Evolutionary conservation across 1,139 yeast species (phyloP).

Genomic region (Kurtzmaniella quercitrusa): DNA sequence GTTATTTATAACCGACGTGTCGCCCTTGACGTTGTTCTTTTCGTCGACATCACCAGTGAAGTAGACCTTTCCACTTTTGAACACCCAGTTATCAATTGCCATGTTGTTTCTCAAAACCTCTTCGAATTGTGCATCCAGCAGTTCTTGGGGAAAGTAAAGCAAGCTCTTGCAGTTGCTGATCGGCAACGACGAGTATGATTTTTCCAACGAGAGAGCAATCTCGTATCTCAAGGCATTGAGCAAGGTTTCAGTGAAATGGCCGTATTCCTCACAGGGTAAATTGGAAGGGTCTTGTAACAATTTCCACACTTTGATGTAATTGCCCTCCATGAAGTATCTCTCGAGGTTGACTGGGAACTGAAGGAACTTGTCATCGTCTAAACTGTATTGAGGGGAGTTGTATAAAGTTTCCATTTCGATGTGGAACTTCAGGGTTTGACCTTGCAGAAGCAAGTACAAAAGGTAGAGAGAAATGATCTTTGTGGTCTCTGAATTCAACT

Average conservation of each 20-base stretch:
- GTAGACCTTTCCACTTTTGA: conserved; percentile 54
- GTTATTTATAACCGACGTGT: conserved; percentile 50
- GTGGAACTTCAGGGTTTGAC: conserved; percentile 84
- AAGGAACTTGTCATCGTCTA: conserved; percentile 51
- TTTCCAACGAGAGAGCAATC: conserved; percentile 82
- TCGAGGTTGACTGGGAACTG: conserved; percentile 86
- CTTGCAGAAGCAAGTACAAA: conserved; percentile 72
- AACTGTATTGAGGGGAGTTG: conserved; percentile 42
- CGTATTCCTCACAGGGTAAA: conserved; percentile 55
- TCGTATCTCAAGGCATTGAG: conserved; percentile 77
- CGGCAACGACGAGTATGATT: conserved; percentile 73
- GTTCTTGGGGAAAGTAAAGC: conserved; percentile 64
- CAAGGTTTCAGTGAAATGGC: conserved; percentile 58
- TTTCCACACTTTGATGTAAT: conserved; percentile 89
- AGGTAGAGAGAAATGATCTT: conserved; percentile 77
- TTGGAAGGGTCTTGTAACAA: conserved; percentile 54
- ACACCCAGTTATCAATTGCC: conserved; percentile 57
- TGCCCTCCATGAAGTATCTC: conserved; percentile 94
- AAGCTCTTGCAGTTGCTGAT: conserved; percentile 78
- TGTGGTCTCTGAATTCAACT: conserved; percentile 50
- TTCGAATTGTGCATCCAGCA: conserved; percentile 56
- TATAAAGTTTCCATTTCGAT: conserved; percentile 77
- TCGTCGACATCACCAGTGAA: conserved; percentile 42
- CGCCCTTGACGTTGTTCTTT: conserved; percentile 23
- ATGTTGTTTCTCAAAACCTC: conserved; percentile 51